Base-by-base conservation (phyloP, 495 filamentous ascomycete species). In the Lasiosphaeria ovina region DNA sequence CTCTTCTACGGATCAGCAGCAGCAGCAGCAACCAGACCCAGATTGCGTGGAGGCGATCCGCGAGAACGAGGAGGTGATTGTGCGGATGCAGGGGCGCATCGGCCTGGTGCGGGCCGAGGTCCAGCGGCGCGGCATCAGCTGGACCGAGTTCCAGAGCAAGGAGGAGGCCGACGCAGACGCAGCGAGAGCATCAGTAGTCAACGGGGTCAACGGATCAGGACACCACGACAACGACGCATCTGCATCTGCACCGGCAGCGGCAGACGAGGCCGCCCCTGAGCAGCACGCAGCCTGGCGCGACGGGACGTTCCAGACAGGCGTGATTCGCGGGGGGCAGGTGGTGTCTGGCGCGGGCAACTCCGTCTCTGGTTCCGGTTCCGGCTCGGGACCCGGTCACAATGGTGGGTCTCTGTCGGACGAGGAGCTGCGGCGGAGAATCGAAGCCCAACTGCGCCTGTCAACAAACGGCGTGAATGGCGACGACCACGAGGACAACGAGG, bases 31-130 rank as follows among this genome's bases (percentile, higher is more conserved):
- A 58, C 82, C 81, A 1, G 87, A 92, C 66, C 68, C 72, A 17
- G 87, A 87, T 65, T 91, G 88, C 74, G 68, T 76, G 55, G 86
- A 93, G 69, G 79, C 90, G 36, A 87, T 87, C 73, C 66, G 42
- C 45, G 92, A 97, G 76, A 97, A 96, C 72, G 79, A 88, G 63
- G 74, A 74, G 5, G 91, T 96, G 50, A 85, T 93, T 40, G 72
- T 59, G 44, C 79, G 89, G 53, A 93, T 93, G 87, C 77, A 83
- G 53, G 84, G 85, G 76, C 79, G 92, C 65, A 82, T 96, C 64
- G 70, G 60, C 49, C 68, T 93, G 49, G 71, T 96, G 58, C 86
- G 82, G 69, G 70, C 59, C 57, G 92, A 97, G 79, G 85, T 94
- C 3, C 91, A 96, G 77, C 64, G 74, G 35, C 80, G 92, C 24